Percentiles rank a stretch among this genome's conserved stretches.
Evolutionary conservation across 1,139 yeast species (phyloP).

Genomic region (Suhomyces panamericanus): DNA sequence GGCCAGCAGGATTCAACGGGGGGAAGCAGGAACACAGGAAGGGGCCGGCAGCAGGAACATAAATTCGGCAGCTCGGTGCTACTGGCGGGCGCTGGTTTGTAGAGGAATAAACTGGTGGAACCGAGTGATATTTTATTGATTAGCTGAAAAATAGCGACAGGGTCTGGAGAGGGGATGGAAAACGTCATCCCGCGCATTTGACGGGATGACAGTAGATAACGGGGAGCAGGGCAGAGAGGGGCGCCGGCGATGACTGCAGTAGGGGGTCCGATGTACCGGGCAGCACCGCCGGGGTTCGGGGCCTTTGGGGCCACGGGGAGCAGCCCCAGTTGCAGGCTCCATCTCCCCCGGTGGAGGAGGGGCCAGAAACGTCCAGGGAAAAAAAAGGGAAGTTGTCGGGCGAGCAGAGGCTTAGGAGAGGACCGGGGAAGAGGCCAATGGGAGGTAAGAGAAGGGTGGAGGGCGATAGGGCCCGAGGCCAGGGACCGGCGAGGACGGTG

Average conservation of each 20-base stretch:
- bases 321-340: too few species aligned
- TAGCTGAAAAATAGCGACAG: constrained; percentile 4
- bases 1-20: background rate
- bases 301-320: too few species aligned
- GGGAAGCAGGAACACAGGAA: background rate
- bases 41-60: background rate
- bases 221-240: background rate
- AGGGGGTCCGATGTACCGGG: too few species aligned
- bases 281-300: too few species aligned
- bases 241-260: background rate
- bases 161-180: constrained; percentile 4
- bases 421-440: background rate
- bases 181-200: constrained; percentile 4
- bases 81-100: background rate
- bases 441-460: background rate
- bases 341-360: background rate
- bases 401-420: constrained; percentile 1
- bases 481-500: background rate
- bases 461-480: background rate
- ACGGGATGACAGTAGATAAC: constrained; percentile 3
- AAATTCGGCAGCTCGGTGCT: background rate
- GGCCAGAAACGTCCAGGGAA: background rate
- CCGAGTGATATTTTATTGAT: background rate
- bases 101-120: too few species aligned
- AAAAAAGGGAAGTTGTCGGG: constrained; percentile 1